Percentiles rank a stretch among this genome's conserved stretches.
Conservation (phyloP, 345 rosid genomes). For the Zanthoxylum bungeanum region DNA sequence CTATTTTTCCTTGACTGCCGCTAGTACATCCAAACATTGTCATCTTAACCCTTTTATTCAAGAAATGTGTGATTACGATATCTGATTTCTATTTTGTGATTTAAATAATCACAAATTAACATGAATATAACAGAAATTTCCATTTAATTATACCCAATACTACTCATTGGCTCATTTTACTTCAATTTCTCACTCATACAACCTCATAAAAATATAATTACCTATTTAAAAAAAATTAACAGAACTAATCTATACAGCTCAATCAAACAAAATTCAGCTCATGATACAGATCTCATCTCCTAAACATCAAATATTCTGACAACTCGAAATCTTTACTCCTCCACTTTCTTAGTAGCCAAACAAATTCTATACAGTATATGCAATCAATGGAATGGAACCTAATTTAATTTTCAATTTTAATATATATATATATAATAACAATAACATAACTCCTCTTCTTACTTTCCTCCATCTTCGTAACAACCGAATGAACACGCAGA, state of each 20-base stretch:
- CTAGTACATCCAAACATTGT: too few relatives aligned
- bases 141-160: not conserved
- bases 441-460: not conserved
- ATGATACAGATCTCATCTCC: not conserved
- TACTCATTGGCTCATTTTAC: not conserved
- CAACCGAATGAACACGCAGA: not conserved
- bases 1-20: too few relatives aligned
- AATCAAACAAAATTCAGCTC: not conserved
- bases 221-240: not conserved
- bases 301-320: not conserved
- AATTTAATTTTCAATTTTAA: too few relatives aligned
- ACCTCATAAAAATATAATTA: not conserved
- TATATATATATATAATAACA: too few relatives aligned
- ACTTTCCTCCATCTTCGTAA: constrained; percentile 2
- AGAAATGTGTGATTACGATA: not conserved
- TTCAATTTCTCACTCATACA: not conserved
- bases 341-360: not conserved
- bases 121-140: not conserved
- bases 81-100: not conserved
- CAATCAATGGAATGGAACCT: not conserved
- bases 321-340: not conserved
- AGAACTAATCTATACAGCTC: not conserved
- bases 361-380: not conserved
- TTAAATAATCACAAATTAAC: not conserved
- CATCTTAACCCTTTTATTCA: too few relatives aligned